phyloP scores from a whole-genome alignment of 257 asterid genomes.

The Solanum rostratum region DNA sequence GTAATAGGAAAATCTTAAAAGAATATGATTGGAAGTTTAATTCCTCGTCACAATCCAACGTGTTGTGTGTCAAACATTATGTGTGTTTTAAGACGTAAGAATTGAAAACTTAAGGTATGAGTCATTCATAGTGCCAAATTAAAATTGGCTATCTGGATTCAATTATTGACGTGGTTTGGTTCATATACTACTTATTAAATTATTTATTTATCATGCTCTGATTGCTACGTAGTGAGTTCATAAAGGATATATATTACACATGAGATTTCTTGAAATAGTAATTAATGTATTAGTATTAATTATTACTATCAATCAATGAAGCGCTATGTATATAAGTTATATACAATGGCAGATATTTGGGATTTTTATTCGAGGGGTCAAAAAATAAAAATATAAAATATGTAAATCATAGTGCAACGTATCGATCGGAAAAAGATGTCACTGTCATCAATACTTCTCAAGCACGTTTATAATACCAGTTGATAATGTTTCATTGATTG shows the following conservation, averaged over 20 bases:
- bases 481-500: too few species aligned
- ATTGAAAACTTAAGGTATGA: neutral
- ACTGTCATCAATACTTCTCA: too few species aligned
- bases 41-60: neutral
- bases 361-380: too few species aligned
- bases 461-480: too few species aligned
- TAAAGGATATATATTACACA: neutral
- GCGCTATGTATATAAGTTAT: neutral
- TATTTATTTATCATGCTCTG: neutral
- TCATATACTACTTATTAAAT: neutral
- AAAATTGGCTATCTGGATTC: neutral
- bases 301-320: neutral
- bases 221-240: too few species aligned
- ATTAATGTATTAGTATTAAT: neutral
- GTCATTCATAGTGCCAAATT: neutral
- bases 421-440: too few species aligned
- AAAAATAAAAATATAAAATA: too few species aligned
- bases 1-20: neutral
- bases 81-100: neutral
- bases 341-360: neutral
- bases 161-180: neutral
- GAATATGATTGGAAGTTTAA: neutral
- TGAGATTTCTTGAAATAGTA: neutral
- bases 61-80: neutral
- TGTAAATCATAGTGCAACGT: too few species aligned